phyloP scores from a whole-genome alignment of 1,139 yeast genomes.

The Sugiyamaella xylanicola region DNA sequence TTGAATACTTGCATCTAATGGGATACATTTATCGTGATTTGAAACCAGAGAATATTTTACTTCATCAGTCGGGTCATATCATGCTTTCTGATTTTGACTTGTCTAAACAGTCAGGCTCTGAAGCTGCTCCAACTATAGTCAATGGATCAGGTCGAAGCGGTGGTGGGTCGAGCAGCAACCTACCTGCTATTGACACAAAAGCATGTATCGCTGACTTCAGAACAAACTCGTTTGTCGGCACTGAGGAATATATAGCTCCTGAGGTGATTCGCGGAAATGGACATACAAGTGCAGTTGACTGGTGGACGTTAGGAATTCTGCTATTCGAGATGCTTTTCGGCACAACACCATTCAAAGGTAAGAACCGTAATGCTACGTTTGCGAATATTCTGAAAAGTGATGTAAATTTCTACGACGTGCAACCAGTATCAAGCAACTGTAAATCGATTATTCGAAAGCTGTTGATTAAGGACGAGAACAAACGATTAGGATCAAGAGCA shows the following conservation, averaged over 20 bases:
- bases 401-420: slow-evolving; percentile 64
- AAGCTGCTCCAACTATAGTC: slow-evolving; percentile 50
- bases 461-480: slow-evolving; percentile 82
- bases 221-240: slow-evolving; percentile 96
- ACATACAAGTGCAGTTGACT: slow-evolving; percentile 95
- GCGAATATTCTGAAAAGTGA: slow-evolving; percentile 84
- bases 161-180: slow-evolving; percentile 34
- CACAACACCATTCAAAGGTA: slow-evolving; percentile 93
- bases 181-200: slow-evolving; percentile 73
- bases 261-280: slow-evolving; percentile 97
- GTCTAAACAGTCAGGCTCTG: slow-evolving; percentile 81
- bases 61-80: slow-evolving; percentile 96
- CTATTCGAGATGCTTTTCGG: slow-evolving; percentile 94
- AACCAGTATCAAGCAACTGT: slow-evolving; percentile 69
- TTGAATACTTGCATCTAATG: slow-evolving; percentile 93
- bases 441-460: slow-evolving; percentile 77
- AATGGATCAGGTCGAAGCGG: slow-evolving; percentile 38
- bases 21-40: slow-evolving; percentile 94
- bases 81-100: slow-evolving; percentile 97
- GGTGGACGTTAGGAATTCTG: slow-evolving; percentile 98
- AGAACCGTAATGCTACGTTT: slow-evolving; percentile 83
- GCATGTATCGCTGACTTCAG: slow-evolving; percentile 94
- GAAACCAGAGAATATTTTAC: slow-evolving; percentile 89
- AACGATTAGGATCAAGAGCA: slow-evolving; percentile 83
- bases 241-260: slow-evolving; percentile 97